Evolutionary conservation across 2,329 filamentous ascomycete genomes (phyloP).

Genomic region (Claviceps humidiphila): DNA sequence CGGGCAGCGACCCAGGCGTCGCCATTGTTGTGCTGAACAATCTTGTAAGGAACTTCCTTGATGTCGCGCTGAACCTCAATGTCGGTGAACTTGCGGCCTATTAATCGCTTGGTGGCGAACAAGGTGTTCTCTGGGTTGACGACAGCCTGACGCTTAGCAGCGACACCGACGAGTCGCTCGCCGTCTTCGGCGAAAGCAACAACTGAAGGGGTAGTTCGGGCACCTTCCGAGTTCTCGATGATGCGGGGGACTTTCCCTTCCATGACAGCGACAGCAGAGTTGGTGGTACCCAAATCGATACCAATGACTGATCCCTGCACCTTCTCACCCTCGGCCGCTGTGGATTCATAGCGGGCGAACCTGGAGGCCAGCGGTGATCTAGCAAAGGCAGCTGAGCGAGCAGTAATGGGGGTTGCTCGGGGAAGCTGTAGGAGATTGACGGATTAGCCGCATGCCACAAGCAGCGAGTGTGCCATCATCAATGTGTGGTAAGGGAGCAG

Average conservation of each 20-base stretch:
- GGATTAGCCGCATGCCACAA: slow-evolving; percentile 10
- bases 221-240: slow-evolving; percentile 95
- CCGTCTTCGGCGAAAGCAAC: slow-evolving; percentile 93
- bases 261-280: slow-evolving; percentile 95
- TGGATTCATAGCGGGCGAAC: slow-evolving; percentile 67
- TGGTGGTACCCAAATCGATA: slow-evolving; percentile 96
- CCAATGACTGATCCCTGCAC: slow-evolving; percentile 93
- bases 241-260: slow-evolving; percentile 92
- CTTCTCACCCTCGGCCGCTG: slow-evolving; percentile 49
- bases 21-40: slow-evolving; percentile 90
- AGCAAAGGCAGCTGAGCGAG: slow-evolving; percentile 52
- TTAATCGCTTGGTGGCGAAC: slow-evolving; percentile 96
- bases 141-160: slow-evolving; percentile 94
- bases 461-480: neutral
- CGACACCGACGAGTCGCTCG: slow-evolving; percentile 91
- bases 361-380: slow-evolving; percentile 59
- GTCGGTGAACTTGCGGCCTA: slow-evolving; percentile 94
- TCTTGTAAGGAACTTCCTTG: slow-evolving; percentile 97
- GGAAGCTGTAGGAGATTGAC: slow-evolving; percentile 46
- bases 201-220: slow-evolving; percentile 52
- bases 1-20: slow-evolving; percentile 93
- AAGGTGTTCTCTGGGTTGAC: slow-evolving; percentile 98
- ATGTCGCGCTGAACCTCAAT: slow-evolving; percentile 90
- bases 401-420: slow-evolving; percentile 55
- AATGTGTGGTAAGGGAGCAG: neutral